Base-by-base conservation (phyloP, 1,139 yeast genomes). In the Candida sanyaensis region DNA sequence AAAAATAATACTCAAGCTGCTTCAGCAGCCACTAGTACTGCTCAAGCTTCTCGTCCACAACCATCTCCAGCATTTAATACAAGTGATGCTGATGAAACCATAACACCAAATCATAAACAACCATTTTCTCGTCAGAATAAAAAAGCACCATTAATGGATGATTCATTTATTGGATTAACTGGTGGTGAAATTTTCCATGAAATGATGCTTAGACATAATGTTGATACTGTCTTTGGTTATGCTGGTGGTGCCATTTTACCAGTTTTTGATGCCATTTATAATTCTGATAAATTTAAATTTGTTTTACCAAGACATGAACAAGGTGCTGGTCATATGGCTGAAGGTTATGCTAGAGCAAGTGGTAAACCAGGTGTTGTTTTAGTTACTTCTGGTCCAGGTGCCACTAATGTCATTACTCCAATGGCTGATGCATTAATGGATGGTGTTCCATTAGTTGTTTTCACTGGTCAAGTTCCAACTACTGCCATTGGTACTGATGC, bases 271-370 rank as follows among this genome's bases (percentile, higher is more conserved):
- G 99, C 98, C 57, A 93, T 93, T 60, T 88, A 88, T 77, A 88
- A 92, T 73, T 88, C 97, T 12, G 86, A 87, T 50, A 83, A 87
- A 62, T 92, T 93, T 77, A 84, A 85, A 58, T 93, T 93, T 66
- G 89, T 93, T 50, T 77, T 93, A 59, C 99, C 99, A 45, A 83
- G 96, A 64, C 99, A 93, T 66, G 99, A 93, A 70, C 99, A 93
- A 73, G 99, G 99, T 68, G 99, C 99, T 23, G 99, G 99, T 45
- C 99, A 93, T 71, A 93, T 93, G 99, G 99, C 99, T 47, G 98
- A 93, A 74, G 99, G 99, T 53, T 93, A 93, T 61, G 98, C 99
- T 49, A 80, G 96, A 59, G 99, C 96, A 32, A 72, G 81, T 46
- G 99, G 99, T 50, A 93, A 90, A 68, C 95, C 97, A n/a, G 99